Conservation (phyloP, 441 rosid species). For the Geranium incanum region DNA sequence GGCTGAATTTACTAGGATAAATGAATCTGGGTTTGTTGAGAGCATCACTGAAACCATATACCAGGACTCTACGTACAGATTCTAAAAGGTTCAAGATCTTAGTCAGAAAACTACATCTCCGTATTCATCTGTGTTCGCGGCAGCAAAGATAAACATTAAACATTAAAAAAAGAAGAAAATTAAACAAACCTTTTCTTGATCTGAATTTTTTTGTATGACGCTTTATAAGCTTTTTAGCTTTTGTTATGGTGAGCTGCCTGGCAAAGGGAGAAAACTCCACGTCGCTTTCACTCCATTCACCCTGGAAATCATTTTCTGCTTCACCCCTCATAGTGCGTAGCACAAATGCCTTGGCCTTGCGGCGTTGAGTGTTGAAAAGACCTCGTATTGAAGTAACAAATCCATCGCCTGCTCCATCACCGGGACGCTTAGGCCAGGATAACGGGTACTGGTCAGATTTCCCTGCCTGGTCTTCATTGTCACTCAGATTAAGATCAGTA, state of each 20-base stretch:
- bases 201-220: slow-evolving; percentile 91
- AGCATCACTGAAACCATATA: not conserved
- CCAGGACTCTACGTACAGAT: too few relatives aligned
- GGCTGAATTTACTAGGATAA: not conserved
- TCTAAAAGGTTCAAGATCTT: too few relatives aligned
- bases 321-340: slow-evolving; percentile 98
- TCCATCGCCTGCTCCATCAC: slow-evolving; percentile 98
- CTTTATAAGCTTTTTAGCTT: slow-evolving; percentile 78
- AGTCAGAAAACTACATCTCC: too few relatives aligned
- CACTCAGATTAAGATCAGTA: slow-evolving; percentile 71
- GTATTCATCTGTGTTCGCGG: too few relatives aligned
- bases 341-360: slow-evolving; percentile 91
- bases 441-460: slow-evolving; percentile 46
- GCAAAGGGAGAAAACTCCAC: slow-evolving; percentile 81
- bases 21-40: too few relatives aligned
- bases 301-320: slow-evolving; percentile 79
- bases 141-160: too few relatives aligned
- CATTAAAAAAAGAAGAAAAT: not conserved
- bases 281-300: slow-evolving; percentile 96
- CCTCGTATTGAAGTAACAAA: slow-evolving; percentile 92
- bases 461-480: slow-evolving; percentile 62
- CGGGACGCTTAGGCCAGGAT: slow-evolving; percentile 68
- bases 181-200: slow-evolving; percentile 58
- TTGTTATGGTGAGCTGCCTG: slow-evolving; percentile 86
- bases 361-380: slow-evolving; percentile 88